Evolutionary conservation across 2,329 filamentous ascomycete species (phyloP).

Genomic region (Cryphonectria japonica): DNA sequence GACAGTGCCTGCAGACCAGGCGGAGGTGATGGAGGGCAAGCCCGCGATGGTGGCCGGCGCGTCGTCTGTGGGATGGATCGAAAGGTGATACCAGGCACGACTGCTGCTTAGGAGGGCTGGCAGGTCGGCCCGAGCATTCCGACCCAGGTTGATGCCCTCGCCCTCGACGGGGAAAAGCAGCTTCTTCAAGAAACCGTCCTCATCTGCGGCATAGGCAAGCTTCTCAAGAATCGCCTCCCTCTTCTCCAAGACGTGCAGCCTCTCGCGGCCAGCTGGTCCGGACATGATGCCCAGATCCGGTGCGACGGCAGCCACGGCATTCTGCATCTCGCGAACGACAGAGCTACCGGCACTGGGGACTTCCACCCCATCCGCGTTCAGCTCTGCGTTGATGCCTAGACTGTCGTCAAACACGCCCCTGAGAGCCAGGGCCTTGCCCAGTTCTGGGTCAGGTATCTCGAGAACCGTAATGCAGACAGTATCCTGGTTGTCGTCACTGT

Average conservation of each 20-base stretch:
- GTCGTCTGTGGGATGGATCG: conserved; percentile 89
- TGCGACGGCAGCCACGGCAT: conserved; percentile 75
- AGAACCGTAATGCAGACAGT: conserved; percentile 89
- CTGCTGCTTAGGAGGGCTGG: conserved; percentile 76
- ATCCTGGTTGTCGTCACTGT: conserved; percentile 74
- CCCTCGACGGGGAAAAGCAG: conserved; percentile 78
- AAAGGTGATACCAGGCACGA: conserved; percentile 93
- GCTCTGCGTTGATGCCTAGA: conserved; percentile 93
- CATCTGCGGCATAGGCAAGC: conserved; percentile 78
- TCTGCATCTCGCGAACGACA: conserved; percentile 84
- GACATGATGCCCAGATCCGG: conserved; percentile 78
- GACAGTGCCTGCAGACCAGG: conserved; percentile 91
- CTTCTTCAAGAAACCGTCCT: conserved; percentile 80
- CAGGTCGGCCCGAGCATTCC: conserved; percentile 78
- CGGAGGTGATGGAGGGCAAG: conserved; percentile 71
- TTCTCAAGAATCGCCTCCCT: conserved; percentile 85
- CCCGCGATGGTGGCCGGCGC: conserved; percentile 74
- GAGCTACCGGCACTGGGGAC: conserved; percentile 75
- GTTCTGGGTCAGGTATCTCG: conserved; percentile 76
- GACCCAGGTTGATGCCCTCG: conserved; percentile 80
- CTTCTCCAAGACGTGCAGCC: conserved; percentile 79
- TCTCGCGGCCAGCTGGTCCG: conserved; percentile 69
- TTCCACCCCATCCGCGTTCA: conserved; percentile 94
- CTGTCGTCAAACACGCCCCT: conserved; percentile 90
- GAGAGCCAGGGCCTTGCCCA: conserved; percentile 88